Percentiles rank a stretch among this genome's conserved stretches.
phyloP scores from a whole-genome alignment of 2,329 filamentous ascomycete species.

The Cadophora sp. region DNA sequence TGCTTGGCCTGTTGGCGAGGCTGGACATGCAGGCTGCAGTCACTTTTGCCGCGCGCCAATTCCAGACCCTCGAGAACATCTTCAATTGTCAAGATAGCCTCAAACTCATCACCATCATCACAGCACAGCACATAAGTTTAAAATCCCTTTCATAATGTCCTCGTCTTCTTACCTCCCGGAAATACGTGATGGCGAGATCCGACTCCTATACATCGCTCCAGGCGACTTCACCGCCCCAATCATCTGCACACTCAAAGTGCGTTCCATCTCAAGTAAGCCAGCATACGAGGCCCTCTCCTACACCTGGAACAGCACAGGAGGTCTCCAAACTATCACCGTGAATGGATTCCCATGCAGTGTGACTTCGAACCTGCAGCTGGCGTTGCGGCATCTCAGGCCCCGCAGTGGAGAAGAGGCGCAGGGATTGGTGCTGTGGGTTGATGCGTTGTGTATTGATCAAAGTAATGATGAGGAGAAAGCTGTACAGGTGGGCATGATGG shows the following conservation, averaged over 20 bases:
- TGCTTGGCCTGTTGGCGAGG: too few species aligned
- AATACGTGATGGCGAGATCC: background rate
- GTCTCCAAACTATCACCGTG: background rate
- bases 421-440: conserved; percentile 4
- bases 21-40: background rate
- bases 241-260: background rate
- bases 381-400: background rate
- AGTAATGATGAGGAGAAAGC: background rate
- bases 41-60: background rate
- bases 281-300: background rate
- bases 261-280: background rate
- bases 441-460: conserved; percentile 14
- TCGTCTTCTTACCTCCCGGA: too few species aligned
- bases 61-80: background rate
- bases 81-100: background rate
- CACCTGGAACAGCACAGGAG: background rate
- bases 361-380: background rate
- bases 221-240: background rate
- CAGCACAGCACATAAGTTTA: too few species aligned
- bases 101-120: too few species aligned
- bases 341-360: background rate
- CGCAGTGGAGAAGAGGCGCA: background rate
- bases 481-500: conserved; percentile 9
- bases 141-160: too few species aligned
- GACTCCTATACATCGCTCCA: background rate